Percentiles rank a stretch among this genome's conserved stretches.
Conservation (phyloP, 306 rosid genomes). For the Lotus japonicus region DNA sequence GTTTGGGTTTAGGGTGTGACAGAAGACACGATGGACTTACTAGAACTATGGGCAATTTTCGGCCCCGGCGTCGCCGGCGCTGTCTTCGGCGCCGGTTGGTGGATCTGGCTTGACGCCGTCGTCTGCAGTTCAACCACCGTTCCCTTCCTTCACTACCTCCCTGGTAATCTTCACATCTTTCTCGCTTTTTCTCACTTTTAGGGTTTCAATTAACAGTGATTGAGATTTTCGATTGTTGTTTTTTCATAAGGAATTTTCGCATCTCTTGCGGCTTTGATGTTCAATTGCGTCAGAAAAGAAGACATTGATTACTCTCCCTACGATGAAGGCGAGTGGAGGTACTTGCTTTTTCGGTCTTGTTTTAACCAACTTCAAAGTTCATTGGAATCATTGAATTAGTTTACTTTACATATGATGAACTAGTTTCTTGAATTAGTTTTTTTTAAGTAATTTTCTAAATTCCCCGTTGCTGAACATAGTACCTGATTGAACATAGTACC, state of each 20-base stretch:
- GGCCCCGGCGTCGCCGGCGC: constrained; percentile 96
- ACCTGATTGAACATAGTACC: no score
- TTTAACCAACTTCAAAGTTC: background rate
- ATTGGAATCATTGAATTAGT: no score
- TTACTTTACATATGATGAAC: no score
- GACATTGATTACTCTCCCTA: constrained; percentile 96
- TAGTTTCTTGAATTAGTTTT: background rate
- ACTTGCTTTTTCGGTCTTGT: background rate
- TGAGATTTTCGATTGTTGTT: constrained; percentile 9
- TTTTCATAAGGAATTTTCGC: constrained; percentile 73
- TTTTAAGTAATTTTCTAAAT: background rate
- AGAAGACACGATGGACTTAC: constrained; percentile 48
- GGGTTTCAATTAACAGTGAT: constrained; percentile 43
- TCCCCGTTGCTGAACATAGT: background rate
- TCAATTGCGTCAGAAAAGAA: constrained; percentile 94
- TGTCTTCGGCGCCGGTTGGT: constrained; percentile 92
- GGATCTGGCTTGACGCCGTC: constrained; percentile 99
- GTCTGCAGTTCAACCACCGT: constrained; percentile 80
- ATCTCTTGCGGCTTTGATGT: constrained; percentile 91
- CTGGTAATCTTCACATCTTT: constrained; percentile 39
- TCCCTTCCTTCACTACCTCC: constrained; percentile 88
- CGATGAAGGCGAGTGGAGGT: constrained; percentile 99
- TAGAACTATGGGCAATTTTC: constrained; percentile 89
- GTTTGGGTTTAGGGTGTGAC: background rate
- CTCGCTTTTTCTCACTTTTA: background rate